A percentile compares a stretch with the other conserved stretches of the same genome.
These are phyloP conservation scores for Dioscorea dumetorum DNA, from an alignment of 106 monocot species.

Conservation along the genomic window DNA sequence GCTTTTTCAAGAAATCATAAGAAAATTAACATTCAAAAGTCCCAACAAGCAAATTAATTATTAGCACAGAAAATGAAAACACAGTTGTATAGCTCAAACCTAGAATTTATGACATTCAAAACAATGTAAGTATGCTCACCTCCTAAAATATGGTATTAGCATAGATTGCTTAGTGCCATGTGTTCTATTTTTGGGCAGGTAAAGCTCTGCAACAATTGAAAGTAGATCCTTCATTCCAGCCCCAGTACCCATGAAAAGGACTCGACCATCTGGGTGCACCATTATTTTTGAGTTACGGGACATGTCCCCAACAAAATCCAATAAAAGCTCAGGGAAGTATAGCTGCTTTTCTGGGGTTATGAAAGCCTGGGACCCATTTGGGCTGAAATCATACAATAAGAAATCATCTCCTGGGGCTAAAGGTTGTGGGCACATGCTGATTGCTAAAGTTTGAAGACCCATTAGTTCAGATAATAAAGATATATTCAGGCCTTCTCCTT, in stretches of 20 bases:
- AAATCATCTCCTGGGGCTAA: constrained; percentile 12
- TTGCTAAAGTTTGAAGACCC: constrained; percentile 24
- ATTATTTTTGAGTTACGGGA: constrained; percentile 16
- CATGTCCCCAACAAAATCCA: constrained; percentile 17
- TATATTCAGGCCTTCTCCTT: constrained; percentile 20
- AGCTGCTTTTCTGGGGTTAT: constrained; percentile 26
- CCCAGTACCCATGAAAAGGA: constrained; percentile 40
- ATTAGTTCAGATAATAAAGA: constrained; percentile 36
- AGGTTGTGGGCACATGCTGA: constrained; percentile 6
- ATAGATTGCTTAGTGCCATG: constrained; percentile 31
- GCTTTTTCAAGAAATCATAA: neutral
- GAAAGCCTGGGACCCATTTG: constrained; percentile 13
- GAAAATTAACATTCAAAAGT: neutral
- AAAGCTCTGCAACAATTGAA: constrained; percentile 42
- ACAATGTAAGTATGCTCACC: constrained; percentile 17
- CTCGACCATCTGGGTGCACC: constrained; percentile 25
- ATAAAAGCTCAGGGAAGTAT: constrained; percentile 17
- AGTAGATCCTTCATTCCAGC: constrained; percentile 47
- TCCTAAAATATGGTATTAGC: constrained; percentile 82
- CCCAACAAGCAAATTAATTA: neutral
- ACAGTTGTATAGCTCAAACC: neutral
- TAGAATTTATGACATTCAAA: neutral
- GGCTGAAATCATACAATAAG: constrained; percentile 23
- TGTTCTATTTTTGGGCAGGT: constrained; percentile 21
- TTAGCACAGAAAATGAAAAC: neutral